These are phyloP conservation scores for Fraxinus pennsylvanica DNA, from an alignment of 257 asterid species.

Conservation along the genomic window DNA sequence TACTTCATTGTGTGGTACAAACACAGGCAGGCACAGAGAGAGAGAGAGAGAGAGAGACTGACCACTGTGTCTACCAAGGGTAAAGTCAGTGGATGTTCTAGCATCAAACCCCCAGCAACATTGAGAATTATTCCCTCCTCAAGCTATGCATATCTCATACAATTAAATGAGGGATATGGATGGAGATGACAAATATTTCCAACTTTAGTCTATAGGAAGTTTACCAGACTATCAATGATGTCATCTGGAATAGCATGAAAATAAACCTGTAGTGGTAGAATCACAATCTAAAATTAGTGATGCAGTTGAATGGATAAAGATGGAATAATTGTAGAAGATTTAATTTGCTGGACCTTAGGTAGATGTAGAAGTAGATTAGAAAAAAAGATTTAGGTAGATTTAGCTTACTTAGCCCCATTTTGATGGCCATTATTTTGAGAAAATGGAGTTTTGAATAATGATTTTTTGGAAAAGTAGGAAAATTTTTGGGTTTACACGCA, in stretches of 20 bases:
- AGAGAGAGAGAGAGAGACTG: constrained; percentile 26
- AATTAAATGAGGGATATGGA: constrained; percentile 24
- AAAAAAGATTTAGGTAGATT: no score
- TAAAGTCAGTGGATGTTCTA: constrained; percentile 79
- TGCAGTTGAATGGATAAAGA: not conserved
- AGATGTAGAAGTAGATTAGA: no score
- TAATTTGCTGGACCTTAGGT: no score
- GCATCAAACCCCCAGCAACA: constrained; percentile 95
- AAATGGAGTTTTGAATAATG: no score
- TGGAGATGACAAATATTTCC: not conserved
- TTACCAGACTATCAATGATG: constrained; percentile 72
- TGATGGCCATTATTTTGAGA: no score
- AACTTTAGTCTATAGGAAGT: constrained; percentile 4
- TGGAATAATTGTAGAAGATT: no score
- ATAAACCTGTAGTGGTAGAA: constrained; percentile 61
- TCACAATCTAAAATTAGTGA: constrained; percentile 21
- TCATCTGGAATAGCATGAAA: constrained; percentile 84
- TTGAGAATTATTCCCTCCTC: constrained; percentile 71
- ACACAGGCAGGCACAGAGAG: no score
- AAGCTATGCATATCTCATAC: constrained; percentile 44
- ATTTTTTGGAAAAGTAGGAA: no score
- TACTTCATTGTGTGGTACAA: no score
- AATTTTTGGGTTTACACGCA: no score
- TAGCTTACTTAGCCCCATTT: no score
- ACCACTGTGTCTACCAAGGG: constrained; percentile 86